Conservation (phyloP, 768 basidiomycete species). For the Lactifluus echinatus region DNA sequence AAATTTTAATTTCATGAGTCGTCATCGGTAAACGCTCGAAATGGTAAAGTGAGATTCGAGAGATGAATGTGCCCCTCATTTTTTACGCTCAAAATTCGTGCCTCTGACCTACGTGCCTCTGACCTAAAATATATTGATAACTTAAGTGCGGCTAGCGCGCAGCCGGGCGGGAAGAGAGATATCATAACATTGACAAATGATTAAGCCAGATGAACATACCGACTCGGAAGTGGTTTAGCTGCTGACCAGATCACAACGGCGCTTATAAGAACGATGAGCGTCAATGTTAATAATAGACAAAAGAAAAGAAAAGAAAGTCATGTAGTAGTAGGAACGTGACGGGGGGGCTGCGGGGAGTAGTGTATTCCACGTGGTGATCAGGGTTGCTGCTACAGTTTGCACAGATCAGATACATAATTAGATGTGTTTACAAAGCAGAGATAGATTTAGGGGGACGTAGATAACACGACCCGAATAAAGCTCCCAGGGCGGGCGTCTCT, state of each 20-base stretch:
- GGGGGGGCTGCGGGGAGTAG: background rate
- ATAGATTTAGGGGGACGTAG: background rate
- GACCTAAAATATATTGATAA: too few relatives aligned
- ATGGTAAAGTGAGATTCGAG: slow-evolving; percentile 3
- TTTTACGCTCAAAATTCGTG: background rate
- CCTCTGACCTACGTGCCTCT: background rate
- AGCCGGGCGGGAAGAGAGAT: background rate
- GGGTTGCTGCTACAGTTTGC: background rate
- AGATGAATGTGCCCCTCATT: background rate
- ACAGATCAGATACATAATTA: background rate
- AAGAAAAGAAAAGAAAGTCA: too few relatives aligned
- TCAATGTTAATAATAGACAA: too few relatives aligned
- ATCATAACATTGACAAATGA: background rate
- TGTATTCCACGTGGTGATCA: background rate
- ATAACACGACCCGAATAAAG: too few relatives aligned
- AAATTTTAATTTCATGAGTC: background rate
- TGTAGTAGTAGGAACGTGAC: background rate
- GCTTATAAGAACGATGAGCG: too few relatives aligned
- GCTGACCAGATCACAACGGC: too few relatives aligned
- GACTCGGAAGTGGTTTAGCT: background rate
- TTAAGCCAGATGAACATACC: background rate
- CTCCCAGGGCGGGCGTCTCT: too few relatives aligned
- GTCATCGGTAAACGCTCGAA: background rate
- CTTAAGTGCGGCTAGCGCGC: background rate
- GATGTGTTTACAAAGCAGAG: background rate